Base-by-base conservation (phyloP, 1,284 basidiomycete genomes). In the Sporisorium reilianum region DNA sequence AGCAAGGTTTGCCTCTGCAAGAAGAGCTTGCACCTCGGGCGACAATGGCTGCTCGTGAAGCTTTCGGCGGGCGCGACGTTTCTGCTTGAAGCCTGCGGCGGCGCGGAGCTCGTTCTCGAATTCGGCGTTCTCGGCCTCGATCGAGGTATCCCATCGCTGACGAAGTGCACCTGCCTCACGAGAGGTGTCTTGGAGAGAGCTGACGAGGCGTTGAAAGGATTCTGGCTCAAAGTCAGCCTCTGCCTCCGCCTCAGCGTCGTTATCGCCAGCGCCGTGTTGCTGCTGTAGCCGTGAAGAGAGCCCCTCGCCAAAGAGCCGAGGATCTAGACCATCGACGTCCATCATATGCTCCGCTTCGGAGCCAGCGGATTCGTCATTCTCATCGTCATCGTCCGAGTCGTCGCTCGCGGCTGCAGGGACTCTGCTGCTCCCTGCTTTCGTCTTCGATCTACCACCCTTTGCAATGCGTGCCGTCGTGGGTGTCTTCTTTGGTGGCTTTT, bases 1-100 rank as follows among this genome's bases (percentile, higher is more conserved):
- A 1, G 91, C 91, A 78, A 93, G 89, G 83, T 96, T 97, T 26
- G 93, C 96, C 64, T 92, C 90, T 18, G 93, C 93, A 45, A 98
- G 89, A 6, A 95, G 86, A 1, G 89, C 88, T 61, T 90, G 89
- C 18, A 96, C 93, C 85, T 97, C 92, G 54, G 91, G 90, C 0
- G 93, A 93, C 18, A 95, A 88, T 0, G 55, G 55, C 59, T 80
- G 73, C 40, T 80, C 75, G 25, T 67, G 64, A 10, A 64, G 54
- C 22, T 54, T 55, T 18, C 66, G 36, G 18, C 67, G 53, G 2
- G 68, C 51, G 12, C 63, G 51, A 45, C 59, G 69, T 23, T 68
- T 73, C 56, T 70, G 46, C 42, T 76, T 76, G 64, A 77, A 77
- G 16, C 79, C 75, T 20, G 78, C 73, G 7, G 78, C 70, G 12